These are phyloP conservation scores for Alternaria sp. DNA, from an alignment of 2,329 filamentous ascomycete species.

Conservation along the genomic window DNA sequence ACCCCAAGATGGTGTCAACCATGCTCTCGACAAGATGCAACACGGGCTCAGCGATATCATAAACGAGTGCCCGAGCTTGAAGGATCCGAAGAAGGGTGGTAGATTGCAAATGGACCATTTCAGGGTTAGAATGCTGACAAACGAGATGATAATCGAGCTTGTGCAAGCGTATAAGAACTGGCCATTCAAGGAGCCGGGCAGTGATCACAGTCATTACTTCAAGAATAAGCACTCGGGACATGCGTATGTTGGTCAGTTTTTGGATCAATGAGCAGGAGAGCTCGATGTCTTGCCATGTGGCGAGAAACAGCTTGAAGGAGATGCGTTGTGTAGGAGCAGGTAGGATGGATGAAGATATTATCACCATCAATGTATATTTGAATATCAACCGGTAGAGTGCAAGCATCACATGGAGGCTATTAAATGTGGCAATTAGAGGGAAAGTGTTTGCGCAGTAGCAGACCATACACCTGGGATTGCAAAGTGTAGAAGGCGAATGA, in stretches of 20 bases:
- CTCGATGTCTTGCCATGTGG: too few relatives aligned
- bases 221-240: slow-evolving; percentile 14
- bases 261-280: neutral
- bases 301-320: too few relatives aligned
- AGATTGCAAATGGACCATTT: slow-evolving; percentile 43
- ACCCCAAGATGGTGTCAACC: slow-evolving; percentile 16
- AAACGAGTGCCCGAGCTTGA: slow-evolving; percentile 37
- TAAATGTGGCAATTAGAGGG: neutral
- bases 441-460: neutral
- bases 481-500: neutral
- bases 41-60: slow-evolving; percentile 42
- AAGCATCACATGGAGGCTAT: neutral
- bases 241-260: neutral
- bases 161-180: slow-evolving; percentile 44
- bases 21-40: slow-evolving; percentile 41
- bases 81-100: slow-evolving; percentile 45
- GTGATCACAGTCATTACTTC: slow-evolving; percentile 40
- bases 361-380: neutral
- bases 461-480: neutral
- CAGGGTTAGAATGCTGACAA: slow-evolving; percentile 42
- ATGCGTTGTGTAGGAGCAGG: too few relatives aligned
- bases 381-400: neutral
- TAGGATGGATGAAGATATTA: neutral
- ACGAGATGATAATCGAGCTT: slow-evolving; percentile 46
- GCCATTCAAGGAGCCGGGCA: slow-evolving; percentile 43